Evolutionary conservation across 345 rosid genomes (phyloP).

Genomic region (Isatis tinctoria): DNA sequence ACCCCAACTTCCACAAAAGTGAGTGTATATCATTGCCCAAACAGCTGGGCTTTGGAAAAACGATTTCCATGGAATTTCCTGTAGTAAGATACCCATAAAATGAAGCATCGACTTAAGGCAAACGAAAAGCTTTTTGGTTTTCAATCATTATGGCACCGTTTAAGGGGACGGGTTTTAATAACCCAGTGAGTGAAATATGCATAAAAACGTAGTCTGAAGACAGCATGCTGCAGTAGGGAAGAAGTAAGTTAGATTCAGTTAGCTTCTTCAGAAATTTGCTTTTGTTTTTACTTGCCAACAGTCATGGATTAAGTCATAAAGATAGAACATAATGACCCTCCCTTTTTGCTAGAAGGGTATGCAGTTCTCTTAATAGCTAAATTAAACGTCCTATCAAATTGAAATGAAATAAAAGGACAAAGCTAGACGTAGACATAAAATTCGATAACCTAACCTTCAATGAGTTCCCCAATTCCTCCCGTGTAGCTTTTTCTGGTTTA

Average conservation of each 20-base stretch:
- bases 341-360: neutral
- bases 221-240: neutral
- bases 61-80: constrained; percentile 91
- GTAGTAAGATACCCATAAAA: constrained; percentile 21
- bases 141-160: neutral
- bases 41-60: constrained; percentile 68
- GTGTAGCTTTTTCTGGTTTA: constrained; percentile 38
- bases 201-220: neutral
- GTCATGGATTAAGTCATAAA: constrained; percentile 1
- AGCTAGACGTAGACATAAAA: neutral
- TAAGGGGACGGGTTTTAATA: neutral
- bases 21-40: constrained; percentile 95
- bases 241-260: neutral
- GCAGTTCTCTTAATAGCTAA: neutral
- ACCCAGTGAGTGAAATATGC: neutral
- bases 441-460: constrained; percentile 48
- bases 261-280: neutral
- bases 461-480: constrained; percentile 49
- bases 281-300: neutral
- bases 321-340: neutral
- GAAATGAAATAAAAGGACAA: neutral
- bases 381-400: neutral
- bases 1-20: constrained; percentile 99
- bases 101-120: neutral
- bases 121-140: neutral